Conservation (phyloP, 768 basidiomycete genomes). For the Dentipellis fragilis region DNA sequence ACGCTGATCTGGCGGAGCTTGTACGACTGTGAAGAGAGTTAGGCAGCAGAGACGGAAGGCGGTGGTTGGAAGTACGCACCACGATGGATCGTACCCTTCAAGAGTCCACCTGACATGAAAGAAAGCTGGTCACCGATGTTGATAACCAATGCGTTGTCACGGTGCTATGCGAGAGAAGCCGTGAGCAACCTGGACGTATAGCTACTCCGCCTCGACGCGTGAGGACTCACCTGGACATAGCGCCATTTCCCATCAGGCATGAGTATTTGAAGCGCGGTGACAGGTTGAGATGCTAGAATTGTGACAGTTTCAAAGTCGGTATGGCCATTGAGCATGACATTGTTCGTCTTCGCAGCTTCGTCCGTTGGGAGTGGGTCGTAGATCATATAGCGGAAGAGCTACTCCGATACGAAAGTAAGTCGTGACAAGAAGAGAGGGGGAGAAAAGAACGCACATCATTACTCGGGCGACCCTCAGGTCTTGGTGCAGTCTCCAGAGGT, state of each 20-base stretch:
- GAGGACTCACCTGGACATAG: not conserved
- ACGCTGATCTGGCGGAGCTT: conserved; percentile 22
- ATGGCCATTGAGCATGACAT: conserved; percentile 27
- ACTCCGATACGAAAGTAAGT: not conserved
- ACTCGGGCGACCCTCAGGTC: conserved; percentile 18
- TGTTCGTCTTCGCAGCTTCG: conserved; percentile 23
- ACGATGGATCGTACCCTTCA: conserved; percentile 28
- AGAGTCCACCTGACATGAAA: conserved; percentile 25
- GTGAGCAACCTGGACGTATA: too few relatives aligned
- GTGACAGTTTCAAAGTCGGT: conserved; percentile 23
- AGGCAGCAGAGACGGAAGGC: not conserved
- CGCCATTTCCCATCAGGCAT: too few relatives aligned
- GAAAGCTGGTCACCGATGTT: conserved; percentile 27
- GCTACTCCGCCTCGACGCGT: not conserved
- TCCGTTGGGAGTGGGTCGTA: conserved; percentile 24
- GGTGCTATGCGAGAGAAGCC: conserved; percentile 9
- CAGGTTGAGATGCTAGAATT: conserved; percentile 17
- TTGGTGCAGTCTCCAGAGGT: conserved; percentile 24
- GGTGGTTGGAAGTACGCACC: conserved; percentile 11
- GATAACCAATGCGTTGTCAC: conserved; percentile 23
- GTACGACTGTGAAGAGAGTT: conserved; percentile 17
- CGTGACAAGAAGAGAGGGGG: not conserved
- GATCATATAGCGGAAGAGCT: conserved; percentile 28
- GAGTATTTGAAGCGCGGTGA: too few relatives aligned
- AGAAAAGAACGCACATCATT: conserved; percentile 13